Evolutionary conservation across 805 yeast genomes (phyloP).

Genomic region (Tetrapisispora taiwanensis): DNA sequence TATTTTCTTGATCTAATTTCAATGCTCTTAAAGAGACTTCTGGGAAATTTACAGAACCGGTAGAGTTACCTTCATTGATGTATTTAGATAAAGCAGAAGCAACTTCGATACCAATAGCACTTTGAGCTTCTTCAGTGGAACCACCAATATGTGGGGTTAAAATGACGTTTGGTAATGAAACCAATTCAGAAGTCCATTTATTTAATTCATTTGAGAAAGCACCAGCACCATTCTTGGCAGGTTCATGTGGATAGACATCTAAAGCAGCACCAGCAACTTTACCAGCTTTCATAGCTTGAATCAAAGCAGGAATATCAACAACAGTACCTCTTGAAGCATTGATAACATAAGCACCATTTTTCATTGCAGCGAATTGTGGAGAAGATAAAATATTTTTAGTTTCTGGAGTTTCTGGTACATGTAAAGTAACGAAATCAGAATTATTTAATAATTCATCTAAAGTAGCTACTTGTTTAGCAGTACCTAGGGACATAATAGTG

Average conservation of each 20-base stretch:
- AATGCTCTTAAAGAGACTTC: slow-evolving; percentile 86
- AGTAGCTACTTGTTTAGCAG: slow-evolving; percentile 83
- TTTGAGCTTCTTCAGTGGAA: slow-evolving; percentile 97
- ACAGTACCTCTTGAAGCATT: slow-evolving; percentile 98
- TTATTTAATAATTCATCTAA: slow-evolving; percentile 69
- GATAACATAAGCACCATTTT: slow-evolving; percentile 86
- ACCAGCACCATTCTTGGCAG: slow-evolving; percentile 89
- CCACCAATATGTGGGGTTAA: slow-evolving; percentile 98
- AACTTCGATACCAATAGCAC: slow-evolving; percentile 95
- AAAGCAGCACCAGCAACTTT: slow-evolving; percentile 95
- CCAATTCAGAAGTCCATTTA: slow-evolving; percentile 73
- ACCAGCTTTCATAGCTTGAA: slow-evolving; percentile 84
- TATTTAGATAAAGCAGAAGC: slow-evolving; percentile 76
- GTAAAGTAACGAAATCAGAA: slow-evolving; percentile 85
- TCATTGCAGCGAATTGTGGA: slow-evolving; percentile 92
- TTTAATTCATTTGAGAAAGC: slow-evolving; percentile 66
- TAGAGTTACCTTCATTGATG: slow-evolving; percentile 91
- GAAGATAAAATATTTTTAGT: slow-evolving; percentile 83
- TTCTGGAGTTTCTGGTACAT: slow-evolving; percentile 91
- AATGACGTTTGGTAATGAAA: slow-evolving; percentile 75
- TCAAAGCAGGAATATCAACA: slow-evolving; percentile 87
- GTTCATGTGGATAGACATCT: slow-evolving; percentile 95
- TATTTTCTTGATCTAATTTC: slow-evolving; percentile 75
- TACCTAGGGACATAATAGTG: slow-evolving; percentile 94
- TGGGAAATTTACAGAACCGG: slow-evolving; percentile 97